phyloP scores from a whole-genome alignment of 2,329 filamentous ascomycete genomes.

The Sporothrix brunneoviolacea region DNA sequence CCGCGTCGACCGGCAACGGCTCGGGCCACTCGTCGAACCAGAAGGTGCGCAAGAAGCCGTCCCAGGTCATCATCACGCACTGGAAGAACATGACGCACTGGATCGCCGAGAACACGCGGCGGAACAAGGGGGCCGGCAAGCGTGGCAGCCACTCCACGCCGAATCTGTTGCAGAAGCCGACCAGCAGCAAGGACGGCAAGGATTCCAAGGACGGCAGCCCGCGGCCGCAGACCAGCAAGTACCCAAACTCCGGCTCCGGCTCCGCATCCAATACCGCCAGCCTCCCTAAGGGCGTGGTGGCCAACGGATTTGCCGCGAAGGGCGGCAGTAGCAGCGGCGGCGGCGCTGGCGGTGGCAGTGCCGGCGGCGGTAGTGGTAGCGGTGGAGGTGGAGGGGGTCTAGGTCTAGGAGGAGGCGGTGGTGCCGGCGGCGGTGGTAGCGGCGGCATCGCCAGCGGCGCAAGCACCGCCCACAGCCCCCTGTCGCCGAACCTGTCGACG shows the following conservation, averaged over 20 bases:
- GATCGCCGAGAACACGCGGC: slow-evolving; percentile 52
- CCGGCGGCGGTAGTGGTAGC: slow-evolving; percentile 21
- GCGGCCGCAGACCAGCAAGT: slow-evolving; percentile 54
- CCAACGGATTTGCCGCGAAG: slow-evolving; percentile 42
- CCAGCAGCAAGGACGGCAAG: slow-evolving; percentile 27
- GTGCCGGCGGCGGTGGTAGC: slow-evolving; percentile 7
- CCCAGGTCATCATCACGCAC: slow-evolving; percentile 51
- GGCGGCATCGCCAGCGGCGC: slow-evolving; percentile 11
- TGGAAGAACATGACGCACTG: slow-evolving; percentile 61
- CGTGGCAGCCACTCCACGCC: slow-evolving; percentile 53
- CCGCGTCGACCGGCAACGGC: slow-evolving; percentile 5
- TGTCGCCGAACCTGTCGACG: slow-evolving; percentile 23
- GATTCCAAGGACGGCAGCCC: slow-evolving; percentile 47
- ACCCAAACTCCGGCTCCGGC: slow-evolving; percentile 35
- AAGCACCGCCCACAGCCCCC: slow-evolving; percentile 22
- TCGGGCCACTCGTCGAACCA: slow-evolving; percentile 24
- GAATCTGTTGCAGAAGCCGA: slow-evolving; percentile 47
- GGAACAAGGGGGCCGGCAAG: slow-evolving; percentile 42
- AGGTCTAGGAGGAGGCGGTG: slow-evolving; percentile 2
- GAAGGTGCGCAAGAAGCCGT: slow-evolving; percentile 50
- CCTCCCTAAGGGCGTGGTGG: slow-evolving; percentile 44
- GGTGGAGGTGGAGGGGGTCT: neutral
- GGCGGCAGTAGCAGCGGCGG: slow-evolving; percentile 12
- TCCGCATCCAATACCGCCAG: slow-evolving; percentile 33
- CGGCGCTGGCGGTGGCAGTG: neutral